Base-by-base conservation (phyloP, 1,284 basidiomycete species). In the Rhodotorula sp. region DNA sequence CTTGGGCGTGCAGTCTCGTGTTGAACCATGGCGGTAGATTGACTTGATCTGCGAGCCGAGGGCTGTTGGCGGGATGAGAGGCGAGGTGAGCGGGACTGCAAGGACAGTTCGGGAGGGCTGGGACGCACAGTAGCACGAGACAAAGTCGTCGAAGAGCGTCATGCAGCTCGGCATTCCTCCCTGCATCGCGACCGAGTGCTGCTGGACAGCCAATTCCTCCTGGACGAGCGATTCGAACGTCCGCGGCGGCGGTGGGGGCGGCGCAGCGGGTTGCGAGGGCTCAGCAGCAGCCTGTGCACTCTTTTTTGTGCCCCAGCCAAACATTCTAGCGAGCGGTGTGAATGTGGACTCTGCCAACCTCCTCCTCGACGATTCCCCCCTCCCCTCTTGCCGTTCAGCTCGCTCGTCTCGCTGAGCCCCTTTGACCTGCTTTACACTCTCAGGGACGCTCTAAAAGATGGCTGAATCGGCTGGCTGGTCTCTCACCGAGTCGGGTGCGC, bases 1-100 rank as follows among this genome's bases (percentile, higher is more conserved):
- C 79, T 95, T 94, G 63, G 84, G 84, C 0, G 83, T 83, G 80
- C 95, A 98, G 70, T 88, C 86, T 2, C 89, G 84, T 76, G 90
- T 85, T 59, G 87, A 84, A 7, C 95, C 95, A 76, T 89, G 88
- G 74, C 95, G 86, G 80, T 98, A 98, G 58, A 96, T 82, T 4
- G 89, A 88, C 75, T 89, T 90, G 66, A 94, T 81, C 80, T 97
- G 94, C 15, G 87, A 86, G 39, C 88, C 86, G 49, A 96, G 84
- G 52, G 89, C 93, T 94, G 75, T 29, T 4, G 11, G 22, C 24
- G 48, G 32, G 54, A 64, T 53, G n/a, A 30, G 59, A 30, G 36
- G 9, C n/a, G n/a, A 27, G 30, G 34, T 60, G 19, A 62, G 60
- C 29, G 27, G 27, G 17, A 49, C 17, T 2, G 6, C 2, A n/a